Conservation (phyloP, 305 asterid genomes). For the Caryopteris hybrid region DNA sequence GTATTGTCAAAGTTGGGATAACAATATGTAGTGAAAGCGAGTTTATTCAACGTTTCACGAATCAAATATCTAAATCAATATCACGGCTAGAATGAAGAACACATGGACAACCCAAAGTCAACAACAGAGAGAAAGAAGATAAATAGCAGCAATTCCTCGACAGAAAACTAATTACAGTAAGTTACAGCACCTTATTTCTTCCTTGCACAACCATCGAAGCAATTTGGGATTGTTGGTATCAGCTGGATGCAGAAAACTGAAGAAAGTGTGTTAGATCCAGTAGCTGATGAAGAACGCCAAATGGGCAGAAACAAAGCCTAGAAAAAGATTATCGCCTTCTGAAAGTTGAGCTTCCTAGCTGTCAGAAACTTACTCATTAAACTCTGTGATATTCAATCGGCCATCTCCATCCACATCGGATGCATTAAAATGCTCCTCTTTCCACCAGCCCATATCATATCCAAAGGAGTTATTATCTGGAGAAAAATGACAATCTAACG, state of each 20-base stretch:
- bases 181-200: constrained; percentile 73
- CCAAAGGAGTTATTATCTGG: constrained; percentile 65
- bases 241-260: constrained; percentile 92
- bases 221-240: constrained; percentile 72
- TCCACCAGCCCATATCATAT: constrained; percentile 98
- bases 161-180: constrained; percentile 14
- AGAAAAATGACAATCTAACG: neutral
- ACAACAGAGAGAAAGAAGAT: neutral
- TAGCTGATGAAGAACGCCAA: constrained; percentile 5
- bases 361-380: constrained; percentile 70
- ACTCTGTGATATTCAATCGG: constrained; percentile 74
- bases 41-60: neutral
- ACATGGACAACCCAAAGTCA: neutral
- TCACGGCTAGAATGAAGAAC: neutral
- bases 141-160: constrained; percentile 1
- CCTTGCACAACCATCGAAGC: constrained; percentile 82
- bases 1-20: neutral
- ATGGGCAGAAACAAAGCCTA: constrained; percentile 7
- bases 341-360: constrained; percentile 2
- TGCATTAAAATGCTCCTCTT: constrained; percentile 90
- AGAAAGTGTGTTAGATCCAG: constrained; percentile 12
- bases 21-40: neutral
- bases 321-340: neutral
- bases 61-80: neutral
- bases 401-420: constrained; percentile 87